phyloP scores from a whole-genome alignment of 192 early-diverging fungal genomes.

The Dispira simplex region DNA sequence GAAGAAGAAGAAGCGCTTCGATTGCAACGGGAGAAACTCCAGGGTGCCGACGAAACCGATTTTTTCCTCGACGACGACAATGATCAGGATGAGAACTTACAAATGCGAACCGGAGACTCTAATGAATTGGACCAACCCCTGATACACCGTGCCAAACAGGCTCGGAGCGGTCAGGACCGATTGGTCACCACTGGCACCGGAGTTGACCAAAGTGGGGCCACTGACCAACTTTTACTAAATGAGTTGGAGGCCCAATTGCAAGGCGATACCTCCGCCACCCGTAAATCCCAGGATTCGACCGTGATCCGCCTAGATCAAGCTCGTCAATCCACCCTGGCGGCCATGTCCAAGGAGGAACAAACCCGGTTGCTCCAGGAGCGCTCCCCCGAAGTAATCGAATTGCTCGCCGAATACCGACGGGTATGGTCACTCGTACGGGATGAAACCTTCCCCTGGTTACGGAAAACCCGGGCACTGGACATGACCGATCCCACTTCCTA shows the following conservation, averaged over 20 bases:
- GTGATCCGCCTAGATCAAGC: constrained; percentile 19
- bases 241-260: neutral
- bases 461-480: constrained; percentile 16
- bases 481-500: constrained; percentile 18
- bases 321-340: constrained; percentile 23
- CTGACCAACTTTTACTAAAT: neutral
- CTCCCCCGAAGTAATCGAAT: constrained; percentile 55
- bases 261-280: constrained; percentile 12
- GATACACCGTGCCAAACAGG: constrained; percentile 2
- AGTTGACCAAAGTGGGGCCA: neutral
- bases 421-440: constrained; percentile 18
- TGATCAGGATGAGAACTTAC: constrained; percentile 1
- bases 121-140: constrained; percentile 5
- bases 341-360: constrained; percentile 41
- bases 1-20: constrained; percentile 81
- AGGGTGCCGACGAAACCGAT: constrained; percentile 71
- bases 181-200: constrained; percentile 16
- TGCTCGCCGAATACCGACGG: constrained; percentile 44
- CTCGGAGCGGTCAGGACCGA: neutral
- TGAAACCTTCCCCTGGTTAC: constrained; percentile 18
- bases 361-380: constrained; percentile 49
- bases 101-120: constrained; percentile 17
- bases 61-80: constrained; percentile 39
- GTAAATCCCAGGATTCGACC: constrained; percentile 15
- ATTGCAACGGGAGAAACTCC: constrained; percentile 63